Evolutionary conservation across 2,329 filamentous ascomycete genomes (phyloP).

Genomic region (Arthrobotrys megalospora): DNA sequence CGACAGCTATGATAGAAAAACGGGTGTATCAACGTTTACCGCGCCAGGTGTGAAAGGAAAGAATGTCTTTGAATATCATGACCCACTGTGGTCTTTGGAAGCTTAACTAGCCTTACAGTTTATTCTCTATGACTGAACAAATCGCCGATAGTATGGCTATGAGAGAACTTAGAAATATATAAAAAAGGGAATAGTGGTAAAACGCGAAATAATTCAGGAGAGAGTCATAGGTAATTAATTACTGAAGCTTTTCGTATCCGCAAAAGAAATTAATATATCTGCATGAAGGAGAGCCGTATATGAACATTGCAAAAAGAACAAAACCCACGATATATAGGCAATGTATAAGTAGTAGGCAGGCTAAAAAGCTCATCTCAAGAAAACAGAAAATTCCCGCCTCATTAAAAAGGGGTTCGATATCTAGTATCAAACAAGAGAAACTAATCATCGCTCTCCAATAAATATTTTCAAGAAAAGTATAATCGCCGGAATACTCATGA

Average conservation of each 20-base stretch:
- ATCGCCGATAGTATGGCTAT: too few relatives aligned
- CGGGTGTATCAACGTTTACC: slow-evolving; percentile 73
- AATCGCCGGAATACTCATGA: slow-evolving; percentile 10
- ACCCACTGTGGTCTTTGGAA: slow-evolving; percentile 68
- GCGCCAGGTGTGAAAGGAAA: slow-evolving; percentile 72
- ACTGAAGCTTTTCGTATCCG: neutral
- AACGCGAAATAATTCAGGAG: neutral
- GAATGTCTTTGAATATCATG: slow-evolving; percentile 74
- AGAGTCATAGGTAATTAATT: neutral
- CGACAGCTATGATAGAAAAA: slow-evolving; percentile 72
- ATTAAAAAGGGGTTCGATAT: slow-evolving; percentile 22
- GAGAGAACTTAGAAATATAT: neutral
- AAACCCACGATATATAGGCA: neutral
- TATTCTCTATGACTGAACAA: neutral
- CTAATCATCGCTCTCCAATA: neutral
- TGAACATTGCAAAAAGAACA: slow-evolving; percentile 2
- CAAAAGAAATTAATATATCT: slow-evolving; percentile 2
- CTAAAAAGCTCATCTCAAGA: slow-evolving; percentile 25
- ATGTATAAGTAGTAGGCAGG: neutral
- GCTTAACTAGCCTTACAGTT: neutral
- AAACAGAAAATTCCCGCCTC: slow-evolving; percentile 2
- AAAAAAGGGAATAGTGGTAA: neutral
- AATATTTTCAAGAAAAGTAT: slow-evolving; percentile 24
- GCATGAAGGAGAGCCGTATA: neutral
- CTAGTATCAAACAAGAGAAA: slow-evolving; percentile 2